Conservation (phyloP, 1,139 yeast genomes). For the Zygosaccharomyces pseudobailii region DNA sequence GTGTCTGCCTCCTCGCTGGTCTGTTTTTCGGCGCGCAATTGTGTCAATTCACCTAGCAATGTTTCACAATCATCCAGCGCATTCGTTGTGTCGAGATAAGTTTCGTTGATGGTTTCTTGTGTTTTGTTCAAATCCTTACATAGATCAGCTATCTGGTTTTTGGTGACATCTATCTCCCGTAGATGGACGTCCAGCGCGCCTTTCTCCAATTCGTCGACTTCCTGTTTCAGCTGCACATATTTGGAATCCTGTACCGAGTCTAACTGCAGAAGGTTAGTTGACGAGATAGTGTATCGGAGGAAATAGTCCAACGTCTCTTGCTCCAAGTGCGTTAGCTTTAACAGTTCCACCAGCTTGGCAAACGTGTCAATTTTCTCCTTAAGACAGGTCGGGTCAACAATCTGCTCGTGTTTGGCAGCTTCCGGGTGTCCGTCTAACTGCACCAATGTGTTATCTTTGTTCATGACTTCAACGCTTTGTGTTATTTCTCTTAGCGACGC, state of each 20-base stretch:
- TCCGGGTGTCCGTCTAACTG: conserved; percentile 3
- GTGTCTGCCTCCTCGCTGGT: conserved; percentile 5
- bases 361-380: conserved; percentile 20
- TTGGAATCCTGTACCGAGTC: conserved; percentile 23
- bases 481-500: conserved; percentile 24
- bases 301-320: conserved; percentile 33
- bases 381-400: conserved; percentile 21
- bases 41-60: conserved; percentile 24
- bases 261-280: conserved; percentile 18
- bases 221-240: conserved; percentile 17
- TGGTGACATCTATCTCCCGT: conserved; percentile 17
- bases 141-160: conserved; percentile 15
- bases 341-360: conserved; percentile 19
- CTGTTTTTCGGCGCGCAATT: conserved; percentile 11
- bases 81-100: conserved; percentile 22
- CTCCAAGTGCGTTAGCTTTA: conserved; percentile 29
- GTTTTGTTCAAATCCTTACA: conserved; percentile 18
- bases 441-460: conserved; percentile 23
- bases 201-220: conserved; percentile 20
- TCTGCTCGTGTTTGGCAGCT: background rate
- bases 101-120: conserved; percentile 25
- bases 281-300: conserved; percentile 28
- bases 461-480: conserved; percentile 21
- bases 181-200: conserved; percentile 13
- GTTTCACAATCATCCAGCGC: conserved; percentile 27